Evolutionary conservation across 2,329 filamentous ascomycete genomes (phyloP).

Genomic region (Pseudogymnoascus sp.): DNA sequence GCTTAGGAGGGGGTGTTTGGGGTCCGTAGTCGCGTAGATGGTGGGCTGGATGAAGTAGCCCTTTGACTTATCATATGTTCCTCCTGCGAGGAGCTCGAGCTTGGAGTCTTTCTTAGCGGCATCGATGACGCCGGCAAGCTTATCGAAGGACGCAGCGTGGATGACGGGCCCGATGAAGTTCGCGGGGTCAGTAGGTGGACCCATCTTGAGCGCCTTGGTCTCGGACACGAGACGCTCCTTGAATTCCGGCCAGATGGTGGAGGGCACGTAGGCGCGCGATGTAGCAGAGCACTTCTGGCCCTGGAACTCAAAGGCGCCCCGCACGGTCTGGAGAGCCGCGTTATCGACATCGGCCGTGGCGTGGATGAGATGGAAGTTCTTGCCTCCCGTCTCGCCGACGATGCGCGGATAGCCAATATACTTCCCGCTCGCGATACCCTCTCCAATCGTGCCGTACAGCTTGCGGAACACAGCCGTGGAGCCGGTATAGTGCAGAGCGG

Average conservation of each 20-base stretch:
- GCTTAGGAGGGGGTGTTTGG: conserved; percentile 64
- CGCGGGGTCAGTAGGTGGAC: conserved; percentile 56
- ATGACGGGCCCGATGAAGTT: conserved; percentile 88
- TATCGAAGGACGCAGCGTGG: conserved; percentile 73
- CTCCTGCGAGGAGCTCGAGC: conserved; percentile 66
- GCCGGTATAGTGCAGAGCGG: conserved; percentile 90
- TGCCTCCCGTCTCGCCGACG: conserved; percentile 84
- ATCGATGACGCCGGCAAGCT: conserved; percentile 69
- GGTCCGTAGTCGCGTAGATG: conserved; percentile 67
- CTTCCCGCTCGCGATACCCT: conserved; percentile 69
- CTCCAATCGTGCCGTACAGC: conserved; percentile 79
- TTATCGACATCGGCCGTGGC: conserved; percentile 68
- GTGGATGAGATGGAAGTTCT: conserved; percentile 88
- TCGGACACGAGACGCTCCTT: conserved; percentile 59
- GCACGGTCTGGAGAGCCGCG: conserved; percentile 72
- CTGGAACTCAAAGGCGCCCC: conserved; percentile 84
- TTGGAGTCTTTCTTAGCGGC: conserved; percentile 67
- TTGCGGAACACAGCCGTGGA: conserved; percentile 86
- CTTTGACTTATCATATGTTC: conserved; percentile 67
- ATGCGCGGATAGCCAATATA: conserved; percentile 83
- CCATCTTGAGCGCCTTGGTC: conserved; percentile 62
- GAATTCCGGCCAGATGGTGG: conserved; percentile 67
- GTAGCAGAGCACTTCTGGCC: conserved; percentile 88
- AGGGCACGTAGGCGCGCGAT: conserved; percentile 70
- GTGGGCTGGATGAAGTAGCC: conserved; percentile 83